Conservation (phyloP, 2,329 filamentous ascomycete species). For the Magnaporthiopsis poae region DNA sequence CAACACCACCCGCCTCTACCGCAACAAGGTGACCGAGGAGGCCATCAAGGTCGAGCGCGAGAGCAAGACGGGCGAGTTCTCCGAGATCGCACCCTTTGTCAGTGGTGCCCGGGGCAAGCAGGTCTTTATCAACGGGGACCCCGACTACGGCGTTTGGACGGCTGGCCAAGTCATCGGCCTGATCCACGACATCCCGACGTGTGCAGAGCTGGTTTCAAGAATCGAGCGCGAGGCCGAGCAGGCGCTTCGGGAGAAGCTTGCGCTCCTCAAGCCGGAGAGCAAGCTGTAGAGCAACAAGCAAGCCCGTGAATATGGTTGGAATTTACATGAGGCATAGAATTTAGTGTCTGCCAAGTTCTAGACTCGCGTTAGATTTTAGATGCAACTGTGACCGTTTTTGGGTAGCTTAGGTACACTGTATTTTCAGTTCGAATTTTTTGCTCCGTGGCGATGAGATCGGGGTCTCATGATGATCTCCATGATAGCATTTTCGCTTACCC, state of each 20-base stretch:
- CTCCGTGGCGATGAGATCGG: not conserved
- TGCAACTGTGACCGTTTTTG: not conserved
- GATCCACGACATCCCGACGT: slow-evolving; percentile 75
- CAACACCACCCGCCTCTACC: slow-evolving; percentile 82
- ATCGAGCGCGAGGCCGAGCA: slow-evolving; percentile 70
- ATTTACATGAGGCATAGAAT: not conserved
- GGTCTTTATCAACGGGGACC: slow-evolving; percentile 86
- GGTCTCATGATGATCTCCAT: not conserved
- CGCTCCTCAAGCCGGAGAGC: slow-evolving; percentile 44
- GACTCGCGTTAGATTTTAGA: not conserved
- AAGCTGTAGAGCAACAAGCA: slow-evolving; percentile 39
- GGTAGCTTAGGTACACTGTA: too few relatives aligned
- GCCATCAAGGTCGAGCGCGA: slow-evolving; percentile 75
- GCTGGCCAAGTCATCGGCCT: slow-evolving; percentile 89
- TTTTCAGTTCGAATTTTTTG: not conserved
- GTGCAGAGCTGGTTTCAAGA: slow-evolving; percentile 55
- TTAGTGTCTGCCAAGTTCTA: not conserved
- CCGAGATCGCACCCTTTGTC: slow-evolving; percentile 76
- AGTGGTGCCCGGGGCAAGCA: slow-evolving; percentile 83
- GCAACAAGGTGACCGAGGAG: slow-evolving; percentile 76
- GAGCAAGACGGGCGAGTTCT: slow-evolving; percentile 76
- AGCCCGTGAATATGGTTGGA: not conserved
- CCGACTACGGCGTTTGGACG: slow-evolving; percentile 90
- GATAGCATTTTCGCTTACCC: not conserved
- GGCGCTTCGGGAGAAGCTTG: slow-evolving; percentile 49